These are phyloP conservation scores for Scedosporium dehoogii DNA, from an alignment of 2,329 filamentous ascomycete species.

Conservation along the genomic window DNA sequence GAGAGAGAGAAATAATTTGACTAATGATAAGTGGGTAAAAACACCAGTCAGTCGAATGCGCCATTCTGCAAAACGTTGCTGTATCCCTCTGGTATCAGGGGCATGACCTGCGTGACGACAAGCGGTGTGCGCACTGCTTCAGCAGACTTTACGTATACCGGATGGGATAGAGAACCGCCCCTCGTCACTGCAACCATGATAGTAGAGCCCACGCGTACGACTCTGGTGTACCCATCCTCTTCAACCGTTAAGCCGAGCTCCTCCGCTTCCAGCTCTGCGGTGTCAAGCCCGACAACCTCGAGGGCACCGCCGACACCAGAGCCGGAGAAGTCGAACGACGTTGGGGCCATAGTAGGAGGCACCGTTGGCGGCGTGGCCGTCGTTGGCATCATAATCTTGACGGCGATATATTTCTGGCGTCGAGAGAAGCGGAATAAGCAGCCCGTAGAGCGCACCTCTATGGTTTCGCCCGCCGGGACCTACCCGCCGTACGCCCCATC, in stretches of 20 bases:
- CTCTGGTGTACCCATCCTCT: background rate
- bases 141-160: background rate
- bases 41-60: background rate
- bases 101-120: background rate
- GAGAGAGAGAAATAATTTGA: background rate
- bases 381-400: background rate
- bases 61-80: background rate
- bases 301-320: background rate
- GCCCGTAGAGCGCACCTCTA: too few species aligned
- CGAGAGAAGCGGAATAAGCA: background rate
- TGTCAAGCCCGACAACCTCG: background rate
- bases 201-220: background rate
- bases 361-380: background rate
- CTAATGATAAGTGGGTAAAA: background rate
- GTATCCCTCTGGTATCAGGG: background rate
- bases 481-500: too few species aligned
- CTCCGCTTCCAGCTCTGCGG: background rate
- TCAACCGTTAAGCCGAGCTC: background rate
- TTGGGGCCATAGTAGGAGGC: background rate
- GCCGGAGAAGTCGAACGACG: background rate
- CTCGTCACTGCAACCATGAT: background rate
- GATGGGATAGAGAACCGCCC: background rate
- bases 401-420: background rate
- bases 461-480: too few species aligned
- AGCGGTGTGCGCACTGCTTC: background rate